phyloP scores from a whole-genome alignment of 2,329 filamentous ascomycete species.

The Verticillium klebahnii region DNA sequence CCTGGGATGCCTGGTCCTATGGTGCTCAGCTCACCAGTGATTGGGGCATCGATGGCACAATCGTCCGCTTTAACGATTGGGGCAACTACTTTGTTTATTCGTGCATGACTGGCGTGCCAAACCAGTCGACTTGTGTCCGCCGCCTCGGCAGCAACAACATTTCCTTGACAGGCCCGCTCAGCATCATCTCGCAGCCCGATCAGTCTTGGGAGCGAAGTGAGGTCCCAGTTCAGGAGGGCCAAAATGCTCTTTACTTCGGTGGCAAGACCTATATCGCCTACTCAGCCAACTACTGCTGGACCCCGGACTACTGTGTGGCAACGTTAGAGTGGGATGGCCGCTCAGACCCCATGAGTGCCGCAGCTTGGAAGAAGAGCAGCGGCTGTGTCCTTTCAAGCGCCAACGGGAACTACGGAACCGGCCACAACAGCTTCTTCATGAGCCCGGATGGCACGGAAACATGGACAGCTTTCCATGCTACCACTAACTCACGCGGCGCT shows the following conservation, averaged over 20 bases:
- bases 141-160: conserved; percentile 33
- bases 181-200: conserved; percentile 46
- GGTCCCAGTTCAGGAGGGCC: conserved; percentile 50
- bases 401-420: conserved; percentile 53
- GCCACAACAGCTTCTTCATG: conserved; percentile 54
- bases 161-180: conserved; percentile 35
- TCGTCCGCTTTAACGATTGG: conserved; percentile 40
- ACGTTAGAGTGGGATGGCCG: conserved; percentile 47
- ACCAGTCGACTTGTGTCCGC: conserved; percentile 33
- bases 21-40: conserved; percentile 38
- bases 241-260: conserved; percentile 46
- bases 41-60: conserved; percentile 51
- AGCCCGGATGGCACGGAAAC: conserved; percentile 50
- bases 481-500: conserved; percentile 38
- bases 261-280: conserved; percentile 49
- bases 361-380: conserved; percentile 45
- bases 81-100: conserved; percentile 52
- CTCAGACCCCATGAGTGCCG: conserved; percentile 36
- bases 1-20: conserved; percentile 48
- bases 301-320: conserved; percentile 46
- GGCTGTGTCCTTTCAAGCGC: conserved; percentile 46
- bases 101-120: conserved; percentile 37
- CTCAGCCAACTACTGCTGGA: conserved; percentile 54
- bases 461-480: conserved; percentile 54
- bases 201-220: conserved; percentile 45